These are phyloP conservation scores for Termitomyces sp. DNA, from an alignment of 768 basidiomycete species.

Conservation along the genomic window DNA sequence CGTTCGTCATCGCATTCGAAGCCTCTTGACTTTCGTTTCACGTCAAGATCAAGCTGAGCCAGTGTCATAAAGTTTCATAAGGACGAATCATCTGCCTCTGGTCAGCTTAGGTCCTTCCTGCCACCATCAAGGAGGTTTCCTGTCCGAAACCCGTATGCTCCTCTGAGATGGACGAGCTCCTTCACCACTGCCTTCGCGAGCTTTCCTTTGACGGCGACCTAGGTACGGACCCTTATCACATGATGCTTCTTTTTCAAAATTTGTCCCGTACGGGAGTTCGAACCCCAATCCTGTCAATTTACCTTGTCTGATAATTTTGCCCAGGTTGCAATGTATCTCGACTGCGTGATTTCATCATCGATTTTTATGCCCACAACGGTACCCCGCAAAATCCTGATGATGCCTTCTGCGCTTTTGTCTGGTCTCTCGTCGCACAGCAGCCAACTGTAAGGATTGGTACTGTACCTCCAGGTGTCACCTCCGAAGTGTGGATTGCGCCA, in stretches of 20 bases:
- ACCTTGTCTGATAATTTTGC: conserved; percentile 10
- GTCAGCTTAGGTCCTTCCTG: neutral
- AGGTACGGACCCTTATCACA: conserved; percentile 52
- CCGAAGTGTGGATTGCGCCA: conserved; percentile 77
- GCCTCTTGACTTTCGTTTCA: conserved; percentile 10
- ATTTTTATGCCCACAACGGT: conserved; percentile 51
- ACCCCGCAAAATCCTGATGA: conserved; percentile 61
- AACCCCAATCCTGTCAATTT: conserved; percentile 29
- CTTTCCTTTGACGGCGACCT: conserved; percentile 88
- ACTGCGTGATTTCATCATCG: conserved; percentile 61
- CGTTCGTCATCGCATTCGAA: conserved; percentile 9
- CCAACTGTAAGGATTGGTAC: conserved; percentile 74
- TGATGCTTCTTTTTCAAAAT: conserved; percentile 18
- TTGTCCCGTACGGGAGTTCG: conserved; percentile 32
- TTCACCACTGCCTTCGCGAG: conserved; percentile 81
- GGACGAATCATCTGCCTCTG: neutral
- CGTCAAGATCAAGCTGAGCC: conserved; percentile 12
- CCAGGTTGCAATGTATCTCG: conserved; percentile 74
- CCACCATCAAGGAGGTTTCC: neutral
- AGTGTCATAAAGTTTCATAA: conserved; percentile 2
- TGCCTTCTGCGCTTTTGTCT: conserved; percentile 73
- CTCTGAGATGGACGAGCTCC: conserved; percentile 70
- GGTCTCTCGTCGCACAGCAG: conserved; percentile 74
- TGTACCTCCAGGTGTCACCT: conserved; percentile 49
- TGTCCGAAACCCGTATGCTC: conserved; percentile 1